These are phyloP conservation scores for Physcia stellaris DNA, from an alignment of 495 filamentous ascomycete genomes.

Conservation along the genomic window DNA sequence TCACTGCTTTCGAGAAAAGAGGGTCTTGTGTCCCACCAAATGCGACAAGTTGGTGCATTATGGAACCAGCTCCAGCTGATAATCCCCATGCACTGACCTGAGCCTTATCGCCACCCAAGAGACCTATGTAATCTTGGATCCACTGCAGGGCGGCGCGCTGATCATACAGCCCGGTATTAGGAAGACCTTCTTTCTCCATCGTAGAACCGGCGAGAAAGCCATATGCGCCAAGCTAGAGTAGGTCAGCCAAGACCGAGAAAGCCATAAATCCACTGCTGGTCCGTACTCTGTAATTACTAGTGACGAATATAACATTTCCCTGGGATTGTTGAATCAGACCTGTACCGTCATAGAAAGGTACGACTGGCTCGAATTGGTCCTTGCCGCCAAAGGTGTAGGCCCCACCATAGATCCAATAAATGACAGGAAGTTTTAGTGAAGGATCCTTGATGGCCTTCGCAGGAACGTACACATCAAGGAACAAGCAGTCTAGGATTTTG, in stretches of 20 bases:
- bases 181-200: constrained; percentile 28
- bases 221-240: constrained; percentile 38
- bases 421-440: constrained; percentile 16
- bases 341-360: constrained; percentile 16
- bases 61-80: constrained; percentile 27
- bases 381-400: constrained; percentile 19
- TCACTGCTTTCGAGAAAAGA: constrained; percentile 29
- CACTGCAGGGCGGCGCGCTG: constrained; percentile 30
- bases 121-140: constrained; percentile 24
- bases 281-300: constrained; percentile 30
- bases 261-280: too few species aligned
- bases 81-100: constrained; percentile 32
- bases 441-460: constrained; percentile 21
- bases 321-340: constrained; percentile 18
- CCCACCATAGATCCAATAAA: constrained; percentile 22
- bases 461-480: constrained; percentile 29
- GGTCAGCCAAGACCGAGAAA: too few species aligned
- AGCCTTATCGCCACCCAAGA: constrained; percentile 31
- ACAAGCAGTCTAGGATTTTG: constrained; percentile 26
- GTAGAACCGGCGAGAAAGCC: constrained; percentile 41
- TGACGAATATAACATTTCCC: constrained; percentile 31
- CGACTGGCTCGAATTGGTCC: constrained; percentile 8
- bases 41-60: constrained; percentile 26
- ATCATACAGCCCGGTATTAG: constrained; percentile 38
- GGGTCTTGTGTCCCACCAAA: constrained; percentile 30